These are phyloP conservation scores for Camellia japonica DNA, from an alignment of 148 eudicot genomes.

Conservation along the genomic window DNA sequence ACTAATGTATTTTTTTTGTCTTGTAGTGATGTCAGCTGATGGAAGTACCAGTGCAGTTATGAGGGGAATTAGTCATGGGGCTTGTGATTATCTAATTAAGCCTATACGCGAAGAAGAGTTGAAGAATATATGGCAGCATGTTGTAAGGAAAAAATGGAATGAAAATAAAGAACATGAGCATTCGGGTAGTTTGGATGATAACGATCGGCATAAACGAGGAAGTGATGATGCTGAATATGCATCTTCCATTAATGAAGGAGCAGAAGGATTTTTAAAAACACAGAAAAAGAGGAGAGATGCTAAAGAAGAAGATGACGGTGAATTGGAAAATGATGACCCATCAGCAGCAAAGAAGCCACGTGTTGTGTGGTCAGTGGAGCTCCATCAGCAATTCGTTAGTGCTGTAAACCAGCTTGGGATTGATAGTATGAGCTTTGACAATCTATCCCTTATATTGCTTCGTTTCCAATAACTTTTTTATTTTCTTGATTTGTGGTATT, in stretches of 20 bases:
- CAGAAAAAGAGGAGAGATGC: constrained; percentile 44
- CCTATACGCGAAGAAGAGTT: constrained; percentile 55
- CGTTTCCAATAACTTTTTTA: neutral
- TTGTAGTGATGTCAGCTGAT: constrained; percentile 62
- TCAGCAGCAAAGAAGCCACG: constrained; percentile 52
- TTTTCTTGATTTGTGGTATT: neutral
- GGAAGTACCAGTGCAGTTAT: constrained; percentile 49
- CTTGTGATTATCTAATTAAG: constrained; percentile 58
- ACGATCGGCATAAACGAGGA: constrained; percentile 32
- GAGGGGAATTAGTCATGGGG: constrained; percentile 54
- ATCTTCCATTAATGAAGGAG: constrained; percentile 44
- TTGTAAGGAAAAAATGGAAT: constrained; percentile 44
- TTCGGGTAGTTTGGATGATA: constrained; percentile 45
- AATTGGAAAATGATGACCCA: constrained; percentile 47
- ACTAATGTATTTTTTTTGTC: neutral
- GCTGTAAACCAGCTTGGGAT: constrained; percentile 67
- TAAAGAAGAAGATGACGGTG: constrained; percentile 48
- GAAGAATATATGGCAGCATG: constrained; percentile 72
- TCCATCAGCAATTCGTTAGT: constrained; percentile 66
- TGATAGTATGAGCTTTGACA: constrained; percentile 45
- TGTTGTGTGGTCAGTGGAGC: constrained; percentile 68
- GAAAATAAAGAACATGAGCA: constrained; percentile 42
- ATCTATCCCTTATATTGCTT: constrained; percentile 1
- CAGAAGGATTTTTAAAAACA: constrained; percentile 32
- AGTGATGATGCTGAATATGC: constrained; percentile 46